Evolutionary conservation across 805 yeast genomes (phyloP), one percentile per base, ranked within the genome.

Genomic region (Scheffersomyces lignosus): DNA sequence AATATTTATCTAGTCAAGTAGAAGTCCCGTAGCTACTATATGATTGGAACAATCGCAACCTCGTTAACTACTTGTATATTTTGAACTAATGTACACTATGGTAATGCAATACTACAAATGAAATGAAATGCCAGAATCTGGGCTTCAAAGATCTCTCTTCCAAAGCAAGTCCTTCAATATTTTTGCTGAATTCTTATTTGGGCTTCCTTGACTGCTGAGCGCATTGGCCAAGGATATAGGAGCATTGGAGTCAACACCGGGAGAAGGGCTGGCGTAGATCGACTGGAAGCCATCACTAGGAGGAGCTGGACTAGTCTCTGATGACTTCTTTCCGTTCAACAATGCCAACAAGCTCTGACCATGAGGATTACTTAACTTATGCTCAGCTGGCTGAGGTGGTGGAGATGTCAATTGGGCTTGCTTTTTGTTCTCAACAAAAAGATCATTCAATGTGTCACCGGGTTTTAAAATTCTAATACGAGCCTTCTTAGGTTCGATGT

Each of bases 391-490:
- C 9, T 9, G 17, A 8, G 15, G 34, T 10, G 29, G 18, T n/a
- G 24, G 10, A 7, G 24, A 20, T n/a, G n/a, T n/a, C n/a, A n/a
- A n/a, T 33, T 33, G 31, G 23, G 23, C 16, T 5, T 17, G 13
- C 24, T 10, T n/a, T 4, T 5, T 2, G 22, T 8, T 20, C 12
- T 43, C 15, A 13, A 25, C 18, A 18, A 40, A 14, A 26, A 39
- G 31, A 9, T 48, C 47, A 24, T 36, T 31, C 37, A 52, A 31
- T 12, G 51, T 33, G 38, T 61, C 62, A 10, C 64, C 64, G 5
- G 60, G 62, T 25, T 57, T 60, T 22, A 60, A 43, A 17, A 61
- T 38, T 31, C 58, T 49, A 30, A 60, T 38, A 23, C 49, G 50
- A n/a, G 41, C 40, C 38, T 44, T 54, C 22, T 30, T 37, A 14